Conservation (phyloP, 352 stramenopile genomes). For the Elongisporangium senticosum region DNA sequence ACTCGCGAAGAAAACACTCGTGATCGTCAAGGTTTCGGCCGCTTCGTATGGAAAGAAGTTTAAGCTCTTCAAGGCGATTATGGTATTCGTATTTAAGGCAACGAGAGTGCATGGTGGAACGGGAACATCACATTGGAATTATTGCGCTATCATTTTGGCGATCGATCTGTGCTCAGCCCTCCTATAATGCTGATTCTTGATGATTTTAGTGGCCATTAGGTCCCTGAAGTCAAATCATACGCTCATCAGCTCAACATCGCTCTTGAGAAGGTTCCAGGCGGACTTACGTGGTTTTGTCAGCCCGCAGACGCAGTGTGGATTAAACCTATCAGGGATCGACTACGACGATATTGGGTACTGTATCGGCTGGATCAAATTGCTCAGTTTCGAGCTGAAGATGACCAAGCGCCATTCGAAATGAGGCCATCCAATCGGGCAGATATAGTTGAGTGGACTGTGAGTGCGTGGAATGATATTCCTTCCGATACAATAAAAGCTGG, state of each 20-base stretch:
- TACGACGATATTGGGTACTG: slow-evolving; percentile 9
- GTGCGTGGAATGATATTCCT: too few species aligned
- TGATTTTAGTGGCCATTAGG: slow-evolving; percentile 12
- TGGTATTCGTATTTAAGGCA: slow-evolving; percentile 12
- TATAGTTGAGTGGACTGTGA: too few species aligned
- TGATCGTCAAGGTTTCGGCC: slow-evolving; percentile 11
- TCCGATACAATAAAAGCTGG: too few species aligned
- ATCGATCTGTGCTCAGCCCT: slow-evolving; percentile 6
- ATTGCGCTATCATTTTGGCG: slow-evolving; percentile 24
- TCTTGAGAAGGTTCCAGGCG: slow-evolving; percentile 5
- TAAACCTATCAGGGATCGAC: slow-evolving; percentile 14
- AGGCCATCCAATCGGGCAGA: too few species aligned
- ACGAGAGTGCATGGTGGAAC: too few species aligned
- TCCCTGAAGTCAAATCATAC: slow-evolving; percentile 2
- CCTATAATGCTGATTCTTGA: slow-evolving; percentile 22
- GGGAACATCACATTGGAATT: too few species aligned
- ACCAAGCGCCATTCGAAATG: too few species aligned
- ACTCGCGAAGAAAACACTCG: slow-evolving; percentile 12
- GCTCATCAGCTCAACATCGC: neutral
- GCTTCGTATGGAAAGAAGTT: too few species aligned
- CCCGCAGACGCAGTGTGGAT: slow-evolving; percentile 19
- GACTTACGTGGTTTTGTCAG: slow-evolving; percentile 22
- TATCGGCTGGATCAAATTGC: slow-evolving; percentile 7
- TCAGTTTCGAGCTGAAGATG: too few species aligned
- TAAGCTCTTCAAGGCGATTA: too few species aligned